Evolutionary conservation across 2,329 filamentous ascomycete species (phyloP), one percentile per base, ranked within the genome.

Genomic region (Pseudophaeomoniella oleicola): DNA sequence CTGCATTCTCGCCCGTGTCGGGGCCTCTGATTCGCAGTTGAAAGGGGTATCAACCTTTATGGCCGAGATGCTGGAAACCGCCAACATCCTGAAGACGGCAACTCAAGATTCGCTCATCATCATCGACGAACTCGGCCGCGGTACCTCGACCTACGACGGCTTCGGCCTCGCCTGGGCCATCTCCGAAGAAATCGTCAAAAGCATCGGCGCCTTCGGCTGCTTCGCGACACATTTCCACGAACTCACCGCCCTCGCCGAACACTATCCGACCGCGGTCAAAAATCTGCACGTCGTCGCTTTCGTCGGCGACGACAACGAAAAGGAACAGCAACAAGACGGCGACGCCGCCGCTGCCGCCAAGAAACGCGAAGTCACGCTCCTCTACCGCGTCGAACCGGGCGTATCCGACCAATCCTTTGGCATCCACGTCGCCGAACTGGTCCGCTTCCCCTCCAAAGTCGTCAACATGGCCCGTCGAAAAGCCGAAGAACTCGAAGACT

Each of bases 101-200:
- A 98, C 90, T 0, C 76, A 81, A 19, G 90, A 98, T 55, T 94
- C 85, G 3, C 72, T 98, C 37, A 96, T 98, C 61, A 96, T 98
- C 58, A 94, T 98, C 48, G 92, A 98, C 57, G 90, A 98, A 57
- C 75, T 98, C 2, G 90, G 90, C 35, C 84, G 90, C 42, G 90
- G 90, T 39, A 98, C 90, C 0, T 94, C 86, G 43, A 98, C 92
- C 0, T 98, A 98, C 56, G 92, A 98, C 55, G 90, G 90, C 5
- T 98, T 98, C 50, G 90, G 92, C 27, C 74, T 98, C n/a, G 90
- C 92, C 0, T 98, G 90, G 90, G 90, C 90, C 35, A 98, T 98
- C 43, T 93, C 85, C 0, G 90, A 98, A 60, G 86, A 98, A 59
- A 96, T 98, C 44, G 72, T 98, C 53, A 85, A 81, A 41, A 86